Base-by-base conservation (phyloP, 495 filamentous ascomycete genomes). In the Aspergillus panamensis region DNA sequence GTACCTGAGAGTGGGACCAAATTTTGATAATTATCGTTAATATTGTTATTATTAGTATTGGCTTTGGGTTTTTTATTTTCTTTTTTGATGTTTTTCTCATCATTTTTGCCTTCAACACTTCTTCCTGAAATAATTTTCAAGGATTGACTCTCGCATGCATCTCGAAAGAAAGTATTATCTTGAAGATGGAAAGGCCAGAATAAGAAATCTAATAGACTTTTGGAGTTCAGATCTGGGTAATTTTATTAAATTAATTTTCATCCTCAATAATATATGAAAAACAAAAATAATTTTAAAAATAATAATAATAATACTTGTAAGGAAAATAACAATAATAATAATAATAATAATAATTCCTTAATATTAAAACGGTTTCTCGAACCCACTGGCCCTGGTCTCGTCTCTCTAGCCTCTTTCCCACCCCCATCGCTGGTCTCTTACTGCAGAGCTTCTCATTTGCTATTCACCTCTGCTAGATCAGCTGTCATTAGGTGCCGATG, bases 401-500 rank as follows among this genome's bases (percentile, higher is more conserved):
- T 59, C 59, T 56, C 62, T 53, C 58, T 61, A 59, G 55, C 51
- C 48, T 42, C 31, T 37, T 45, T 32, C 31, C 48, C 29, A 29
- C 49, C 48, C 48, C 53, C 57, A 59, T 43, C 43, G 44, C 29
- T 51, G 51, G 40, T 48, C 48, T 52, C 53, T 62, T 51, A 62
- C 58, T 58, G 52, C 55, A 60, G 60, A 62, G 60, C 57, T 62
- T 60, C 60, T 62, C 48, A 62, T 58, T 66, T 60, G 63, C 59
- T 60, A 19, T 32, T 33, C 30, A 45, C 30, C 51, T 53, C 56
- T 59, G 48, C 43, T 65, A 50, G 55, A 66, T 62, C 58, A 66
- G 55, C 64, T 66, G 64, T 66, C 64, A 66, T 44, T 50, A 39
- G 12, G 33, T 59, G 43, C 60, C 52, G 64, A 61, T 63, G 64